phyloP scores from a whole-genome alignment of 805 yeast genomes.

The Tanozyma kutaoensis region DNA sequence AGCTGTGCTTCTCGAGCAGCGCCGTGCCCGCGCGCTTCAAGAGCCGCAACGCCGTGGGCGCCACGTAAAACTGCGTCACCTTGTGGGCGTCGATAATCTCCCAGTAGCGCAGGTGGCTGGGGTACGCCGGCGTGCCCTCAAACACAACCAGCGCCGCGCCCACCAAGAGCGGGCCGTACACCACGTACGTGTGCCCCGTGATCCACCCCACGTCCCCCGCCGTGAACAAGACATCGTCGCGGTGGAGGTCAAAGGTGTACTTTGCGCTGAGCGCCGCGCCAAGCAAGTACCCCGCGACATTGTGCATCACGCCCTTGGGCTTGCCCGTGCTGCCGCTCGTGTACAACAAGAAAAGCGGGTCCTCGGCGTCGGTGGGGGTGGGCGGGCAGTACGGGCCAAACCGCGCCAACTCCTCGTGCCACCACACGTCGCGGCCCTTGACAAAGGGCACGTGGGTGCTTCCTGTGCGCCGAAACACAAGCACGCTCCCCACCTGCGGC shows the following conservation, averaged over 20 bases:
- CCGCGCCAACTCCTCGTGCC: conserved; percentile 59
- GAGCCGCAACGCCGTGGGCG: conserved; percentile 73
- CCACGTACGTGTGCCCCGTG: conserved; percentile 76
- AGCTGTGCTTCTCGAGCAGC: conserved; percentile 46
- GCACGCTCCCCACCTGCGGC: conserved; percentile 54
- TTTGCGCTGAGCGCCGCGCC: conserved; percentile 65
- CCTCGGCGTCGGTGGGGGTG: conserved; percentile 65
- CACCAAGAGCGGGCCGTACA: conserved; percentile 65
- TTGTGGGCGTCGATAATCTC: conserved; percentile 57
- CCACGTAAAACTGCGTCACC: conserved; percentile 72
- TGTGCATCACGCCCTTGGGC: conserved; percentile 78
- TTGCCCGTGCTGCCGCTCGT: conserved; percentile 85
- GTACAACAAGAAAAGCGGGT: conserved; percentile 67
- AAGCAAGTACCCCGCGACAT: conserved; percentile 68
- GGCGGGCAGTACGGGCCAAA: conserved; percentile 63
- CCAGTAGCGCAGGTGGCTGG: conserved; percentile 72
- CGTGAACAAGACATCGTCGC: conserved; percentile 64
- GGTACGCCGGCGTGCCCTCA: conserved; percentile 84
- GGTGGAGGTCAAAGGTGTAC: conserved; percentile 65
- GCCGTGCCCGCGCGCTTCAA: conserved; percentile 63
- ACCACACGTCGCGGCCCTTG: conserved; percentile 57
- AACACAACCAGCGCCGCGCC: conserved; percentile 75
- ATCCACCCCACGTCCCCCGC: conserved; percentile 93
- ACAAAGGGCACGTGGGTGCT: conserved; percentile 36
- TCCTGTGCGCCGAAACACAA: conserved; percentile 67